Evolutionary conservation across 305 asterid species (phyloP), one percentile per base, ranked within the genome.

Genomic region (Fraxinus velutina): DNA sequence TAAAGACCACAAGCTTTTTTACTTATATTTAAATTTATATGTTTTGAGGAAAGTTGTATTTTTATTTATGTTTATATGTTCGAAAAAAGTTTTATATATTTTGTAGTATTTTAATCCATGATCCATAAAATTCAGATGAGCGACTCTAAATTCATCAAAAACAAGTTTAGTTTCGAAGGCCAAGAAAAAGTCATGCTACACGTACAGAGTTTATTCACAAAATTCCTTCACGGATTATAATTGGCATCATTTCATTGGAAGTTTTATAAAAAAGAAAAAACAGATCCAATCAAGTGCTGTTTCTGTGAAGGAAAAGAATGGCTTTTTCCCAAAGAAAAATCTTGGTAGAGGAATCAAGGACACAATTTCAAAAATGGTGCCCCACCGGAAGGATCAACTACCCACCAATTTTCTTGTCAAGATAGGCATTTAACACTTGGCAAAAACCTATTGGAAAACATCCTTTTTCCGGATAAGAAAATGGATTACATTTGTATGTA

Each of bases 341-440:
- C 19, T 0, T 22, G 2, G 33, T 21, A 9, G 27, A 27, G 72
- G 21, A 68, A 12, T 30, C 4, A 10, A 30, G 37, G 17, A 60
- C 70, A 60, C 32, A 0, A 21, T 21, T 60, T 60, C 32, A 60
- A 21, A 2, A 21, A 19, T 22, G 71, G n/a, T 22, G 13, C 21
- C 42, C 39, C 75, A 68, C 39, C 37, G 5, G 37, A 5, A 27
- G 22, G 75, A 29, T 30, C 75, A 12, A 68, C 39, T 55, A 39
- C 71, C 91, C 90, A 91, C 90, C 77, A 77, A 80, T 62, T 70
- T 44, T 2, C 0, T 13, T 42, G 55, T 66, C 44, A 74, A 79
- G 93, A 90, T 89, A 88, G 78, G 76, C 68, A 78, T 21, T 12
- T 15, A 21, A 77, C 87, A 88, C 83, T 0, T 89, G 96, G 87